Percentiles rank a stretch among this genome's conserved stretches.
Evolutionary conservation across 306 rosid genomes (phyloP).

Genomic region (Aeschynomene evenia): DNA sequence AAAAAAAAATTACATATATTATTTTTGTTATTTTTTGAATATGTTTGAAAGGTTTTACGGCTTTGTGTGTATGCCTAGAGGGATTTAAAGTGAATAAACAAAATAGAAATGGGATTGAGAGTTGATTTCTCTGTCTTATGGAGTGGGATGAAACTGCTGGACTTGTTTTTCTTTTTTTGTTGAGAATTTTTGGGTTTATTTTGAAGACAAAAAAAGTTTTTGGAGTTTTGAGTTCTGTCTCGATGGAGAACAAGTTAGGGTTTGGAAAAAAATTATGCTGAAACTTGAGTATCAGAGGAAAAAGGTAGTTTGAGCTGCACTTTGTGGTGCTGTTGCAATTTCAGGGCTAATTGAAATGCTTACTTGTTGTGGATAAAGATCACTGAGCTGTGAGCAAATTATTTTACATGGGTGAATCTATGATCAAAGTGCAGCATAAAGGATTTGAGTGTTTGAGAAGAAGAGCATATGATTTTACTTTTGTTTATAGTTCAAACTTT

Average conservation of each 20-base stretch:
- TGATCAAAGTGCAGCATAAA: background rate
- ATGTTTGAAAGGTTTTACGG: background rate
- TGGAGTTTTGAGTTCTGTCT: background rate
- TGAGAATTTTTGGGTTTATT: background rate
- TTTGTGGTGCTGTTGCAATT: background rate
- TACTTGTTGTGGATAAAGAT: background rate
- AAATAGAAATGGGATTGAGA: background rate
- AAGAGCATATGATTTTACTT: background rate
- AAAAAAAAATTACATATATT: no score
- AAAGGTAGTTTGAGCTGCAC: background rate
- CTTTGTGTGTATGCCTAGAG: background rate
- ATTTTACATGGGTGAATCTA: background rate
- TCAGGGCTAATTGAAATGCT: background rate
- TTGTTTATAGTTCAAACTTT: background rate
- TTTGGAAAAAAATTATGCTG: slow-evolving; percentile 6
- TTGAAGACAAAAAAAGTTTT: no score
- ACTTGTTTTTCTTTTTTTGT: background rate
- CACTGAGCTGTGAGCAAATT: background rate
- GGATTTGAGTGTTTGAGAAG: background rate
- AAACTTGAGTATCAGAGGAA: background rate
- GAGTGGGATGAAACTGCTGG: background rate
- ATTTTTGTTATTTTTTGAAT: background rate
- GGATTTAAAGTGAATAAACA: background rate
- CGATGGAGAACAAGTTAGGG: background rate
- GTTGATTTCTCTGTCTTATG: background rate